Evolutionary conservation across 2,329 filamentous ascomycete species (phyloP).

Genomic region (Harringtonia aguacate): DNA sequence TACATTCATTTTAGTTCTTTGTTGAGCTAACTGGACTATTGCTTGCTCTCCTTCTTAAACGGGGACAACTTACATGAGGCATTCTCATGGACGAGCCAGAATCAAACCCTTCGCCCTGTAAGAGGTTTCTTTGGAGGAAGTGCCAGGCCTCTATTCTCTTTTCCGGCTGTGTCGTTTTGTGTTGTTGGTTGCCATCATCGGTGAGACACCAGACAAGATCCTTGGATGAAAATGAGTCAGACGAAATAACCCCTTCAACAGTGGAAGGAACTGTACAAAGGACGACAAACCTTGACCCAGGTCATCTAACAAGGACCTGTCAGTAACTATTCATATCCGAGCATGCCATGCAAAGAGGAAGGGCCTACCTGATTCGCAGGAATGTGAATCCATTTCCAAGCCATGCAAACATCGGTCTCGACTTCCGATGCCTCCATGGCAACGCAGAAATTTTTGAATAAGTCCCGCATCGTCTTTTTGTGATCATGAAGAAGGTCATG

Average conservation of each 20-base stretch:
- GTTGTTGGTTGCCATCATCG: neutral
- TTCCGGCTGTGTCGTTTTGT: neutral
- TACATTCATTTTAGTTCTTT: neutral
- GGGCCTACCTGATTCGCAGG: neutral
- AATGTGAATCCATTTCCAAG: conserved; percentile 3
- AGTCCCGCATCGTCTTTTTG: neutral
- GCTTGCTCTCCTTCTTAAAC: too few species aligned
- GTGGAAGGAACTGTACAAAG: neutral
- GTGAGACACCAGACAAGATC: conserved; percentile 1
- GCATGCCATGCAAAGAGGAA: neutral
- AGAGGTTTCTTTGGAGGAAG: neutral
- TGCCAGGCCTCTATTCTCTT: neutral
- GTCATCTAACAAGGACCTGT: neutral
- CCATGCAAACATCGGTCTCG: neutral
- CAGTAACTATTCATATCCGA: neutral
- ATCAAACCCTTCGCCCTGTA: neutral
- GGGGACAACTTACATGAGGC: neutral
- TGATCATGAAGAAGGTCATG: neutral
- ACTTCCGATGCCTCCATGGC: neutral
- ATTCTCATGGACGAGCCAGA: neutral
- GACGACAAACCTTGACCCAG: neutral
- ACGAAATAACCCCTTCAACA: neutral
- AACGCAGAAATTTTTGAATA: neutral
- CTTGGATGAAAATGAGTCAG: neutral
- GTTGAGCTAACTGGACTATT: too few species aligned